phyloP scores from a whole-genome alignment of 2,329 filamentous ascomycete species.

The Fonsecaea erecta region DNA sequence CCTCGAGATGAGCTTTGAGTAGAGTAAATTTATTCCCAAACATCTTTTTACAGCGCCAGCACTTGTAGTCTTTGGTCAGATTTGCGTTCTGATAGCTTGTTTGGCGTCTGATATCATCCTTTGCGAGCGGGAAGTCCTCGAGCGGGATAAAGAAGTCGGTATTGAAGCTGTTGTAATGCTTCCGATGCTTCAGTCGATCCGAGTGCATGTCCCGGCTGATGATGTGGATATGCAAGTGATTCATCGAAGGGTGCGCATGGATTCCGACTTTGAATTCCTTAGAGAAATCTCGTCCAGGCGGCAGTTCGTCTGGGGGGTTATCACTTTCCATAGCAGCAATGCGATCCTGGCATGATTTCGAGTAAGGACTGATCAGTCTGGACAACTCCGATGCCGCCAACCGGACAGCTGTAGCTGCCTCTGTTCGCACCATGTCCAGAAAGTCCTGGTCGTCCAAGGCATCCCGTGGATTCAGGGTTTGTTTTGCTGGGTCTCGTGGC shows the following conservation, averaged over 20 bases:
- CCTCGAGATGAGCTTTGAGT: constrained; percentile 74
- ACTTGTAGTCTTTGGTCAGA: constrained; percentile 72
- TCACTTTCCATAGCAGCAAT: constrained; percentile 68
- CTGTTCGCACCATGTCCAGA: constrained; percentile 64
- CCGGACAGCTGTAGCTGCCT: constrained; percentile 64
- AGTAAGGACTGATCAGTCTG: constrained; percentile 39
- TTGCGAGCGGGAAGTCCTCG: constrained; percentile 75
- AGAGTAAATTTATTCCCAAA: constrained; percentile 76
- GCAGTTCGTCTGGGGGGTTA: constrained; percentile 51
- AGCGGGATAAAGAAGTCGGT: constrained; percentile 82
- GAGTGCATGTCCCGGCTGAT: constrained; percentile 79
- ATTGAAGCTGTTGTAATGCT: constrained; percentile 91
- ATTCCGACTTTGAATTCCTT: constrained; percentile 76
- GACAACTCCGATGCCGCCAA: constrained; percentile 59
- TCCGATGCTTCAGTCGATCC: constrained; percentile 72
- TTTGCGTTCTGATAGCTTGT: constrained; percentile 54
- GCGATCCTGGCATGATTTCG: constrained; percentile 67
- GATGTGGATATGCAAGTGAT: constrained; percentile 87
- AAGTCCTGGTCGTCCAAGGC: constrained; percentile 75
- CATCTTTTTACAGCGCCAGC: constrained; percentile 79
- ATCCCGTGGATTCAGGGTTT: constrained; percentile 72
- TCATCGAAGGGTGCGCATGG: constrained; percentile 90
- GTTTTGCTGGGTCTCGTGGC: constrained; percentile 68
- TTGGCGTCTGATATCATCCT: constrained; percentile 67
- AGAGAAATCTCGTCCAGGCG: constrained; percentile 76